Evolutionary conservation across 441 rosid species (phyloP), one percentile per base, ranked within the genome.

Genomic region (Euphorbia celastroides): DNA sequence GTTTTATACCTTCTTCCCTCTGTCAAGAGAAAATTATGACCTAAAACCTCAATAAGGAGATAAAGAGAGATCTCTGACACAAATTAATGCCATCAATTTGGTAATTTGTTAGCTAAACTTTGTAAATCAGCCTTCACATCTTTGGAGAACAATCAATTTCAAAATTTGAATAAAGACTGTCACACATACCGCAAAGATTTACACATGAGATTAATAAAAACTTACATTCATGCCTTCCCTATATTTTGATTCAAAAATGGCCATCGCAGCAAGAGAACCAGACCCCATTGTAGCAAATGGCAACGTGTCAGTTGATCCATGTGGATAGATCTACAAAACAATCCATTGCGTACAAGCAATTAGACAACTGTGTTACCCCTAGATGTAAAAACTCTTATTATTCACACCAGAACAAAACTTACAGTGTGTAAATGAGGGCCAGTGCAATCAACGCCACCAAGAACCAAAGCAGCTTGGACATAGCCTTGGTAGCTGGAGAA

Each of bases 251-350:
- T 94, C 97, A 79, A 94, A 94, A 36, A 91, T 79, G 58, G 96
- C 68, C 97, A 94, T 91, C 23, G 99, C 97, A 74, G 99, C 99
- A 54, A 94, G 93, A 65, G 99, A 94, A 78, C 99, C 97, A 71
- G 99, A 93, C 59, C 97, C 99, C 99, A 91, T 93, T 10, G 99
- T 93, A 23, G 97, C 97, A 42, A 85, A 93, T 68, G 99, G 99
- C 77, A 93, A 79, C 3, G 96, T 86, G 74, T 91, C 97, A 13
- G 97, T 88, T 66, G 97, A 93, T 64, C 97, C 99, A 66, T 93
- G 99, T 14, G 99, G 99, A 74, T 91, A 91, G 75, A 93, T 93
- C 99, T 93, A 81, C 70, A 70, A 60, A 73, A 48, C n/a, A 71
- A 23, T 69, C 63, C 67, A 69, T 44, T 25, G 26, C 69, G 57